Evolutionary conservation across 1,139 yeast genomes (phyloP).

Genomic region (Blastobotrys proliferans): DNA sequence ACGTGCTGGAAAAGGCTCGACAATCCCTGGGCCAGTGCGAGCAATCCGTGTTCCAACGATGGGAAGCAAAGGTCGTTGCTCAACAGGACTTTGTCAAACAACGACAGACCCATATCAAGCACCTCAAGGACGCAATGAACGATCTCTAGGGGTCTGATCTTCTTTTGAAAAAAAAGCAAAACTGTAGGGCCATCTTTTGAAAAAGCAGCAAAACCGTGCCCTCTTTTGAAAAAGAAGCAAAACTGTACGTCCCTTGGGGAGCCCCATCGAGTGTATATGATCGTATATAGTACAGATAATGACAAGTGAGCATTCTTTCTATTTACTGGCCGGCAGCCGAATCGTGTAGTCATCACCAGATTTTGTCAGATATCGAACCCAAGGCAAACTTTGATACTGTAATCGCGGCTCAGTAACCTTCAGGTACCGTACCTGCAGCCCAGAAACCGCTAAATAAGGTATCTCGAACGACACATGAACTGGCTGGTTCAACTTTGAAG

Average conservation of each 20-base stretch:
- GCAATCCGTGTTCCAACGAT: conserved; percentile 28
- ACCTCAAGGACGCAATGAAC: conserved; percentile 17
- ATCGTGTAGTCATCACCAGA: conserved; percentile 89
- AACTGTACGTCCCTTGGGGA: not conserved
- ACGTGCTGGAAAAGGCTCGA: conserved; percentile 29
- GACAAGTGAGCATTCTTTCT: not conserved
- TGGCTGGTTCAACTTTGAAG: conserved; percentile 25
- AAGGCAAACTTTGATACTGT: conserved; percentile 86
- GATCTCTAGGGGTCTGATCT: not conserved
- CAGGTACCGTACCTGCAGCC: conserved; percentile 87
- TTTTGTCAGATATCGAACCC: conserved; percentile 89
- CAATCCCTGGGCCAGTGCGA: conserved; percentile 21
- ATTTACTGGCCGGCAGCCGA: conserved; percentile 35
- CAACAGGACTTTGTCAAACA: conserved; percentile 25
- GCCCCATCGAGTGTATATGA: not conserved
- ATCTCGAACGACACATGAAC: conserved; percentile 80
- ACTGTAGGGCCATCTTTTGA: no score
- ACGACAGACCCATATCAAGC: conserved; percentile 22
- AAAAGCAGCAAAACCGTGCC: no score
- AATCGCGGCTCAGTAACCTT: conserved; percentile 82
- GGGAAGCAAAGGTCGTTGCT: conserved; percentile 33
- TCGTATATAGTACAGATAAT: not conserved
- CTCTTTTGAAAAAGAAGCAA: no score
- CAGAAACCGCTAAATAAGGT: conserved; percentile 92
- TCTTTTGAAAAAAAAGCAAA: no score